Base-by-base conservation (phyloP, 345 rosid genomes). In the Carallia brachiata region DNA sequence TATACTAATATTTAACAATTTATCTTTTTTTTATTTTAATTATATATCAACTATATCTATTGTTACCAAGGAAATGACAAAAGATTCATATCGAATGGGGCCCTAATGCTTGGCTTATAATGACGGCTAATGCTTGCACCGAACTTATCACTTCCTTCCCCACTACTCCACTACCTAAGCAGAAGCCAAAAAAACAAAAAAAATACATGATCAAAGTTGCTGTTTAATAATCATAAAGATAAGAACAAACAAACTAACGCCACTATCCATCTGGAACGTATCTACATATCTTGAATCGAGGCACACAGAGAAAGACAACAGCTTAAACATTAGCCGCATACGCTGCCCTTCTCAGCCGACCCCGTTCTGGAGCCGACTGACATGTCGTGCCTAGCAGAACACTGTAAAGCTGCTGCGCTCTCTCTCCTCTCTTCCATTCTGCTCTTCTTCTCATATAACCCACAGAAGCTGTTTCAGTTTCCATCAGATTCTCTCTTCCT, bases 321-420 rank as follows among this genome's bases (percentile, higher is more conserved):
- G 60, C 27, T 55, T 18, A 55, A 30, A 61, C 61, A 61, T 23
- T 23, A 68, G 77, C 77, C 77, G 77, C 77, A 61, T 23, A 62
- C 72, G 68, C 62, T 58, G 30, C 68, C 13, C 13, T 15, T 36
- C 27, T 31, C 60, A 55, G 64, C 68, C 67, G 77, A 74, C 34
- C 73, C 62, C 37, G 7, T 58, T 44, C 76, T 69, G 73, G 73
- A 83, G 82, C 88, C 85, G 78, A 70, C 90, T 82, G 85, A 76
- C 48, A 55, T 84, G 85, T 77, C 84, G 80, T 73, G 70, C 81
- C 67, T 39, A 81, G 73, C 88, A 70, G 66, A 77, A 77, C 81
- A 70, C 89, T 87, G 82, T 60, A 72, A 86, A 74, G 69, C 85
- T 81, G 84, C 73, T 44, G 50, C 50, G 12, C 50, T 12, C 48